Evolutionary conservation across 768 basidiomycete species (phyloP).

Genomic region (Leucosporidium yakuticum): DNA sequence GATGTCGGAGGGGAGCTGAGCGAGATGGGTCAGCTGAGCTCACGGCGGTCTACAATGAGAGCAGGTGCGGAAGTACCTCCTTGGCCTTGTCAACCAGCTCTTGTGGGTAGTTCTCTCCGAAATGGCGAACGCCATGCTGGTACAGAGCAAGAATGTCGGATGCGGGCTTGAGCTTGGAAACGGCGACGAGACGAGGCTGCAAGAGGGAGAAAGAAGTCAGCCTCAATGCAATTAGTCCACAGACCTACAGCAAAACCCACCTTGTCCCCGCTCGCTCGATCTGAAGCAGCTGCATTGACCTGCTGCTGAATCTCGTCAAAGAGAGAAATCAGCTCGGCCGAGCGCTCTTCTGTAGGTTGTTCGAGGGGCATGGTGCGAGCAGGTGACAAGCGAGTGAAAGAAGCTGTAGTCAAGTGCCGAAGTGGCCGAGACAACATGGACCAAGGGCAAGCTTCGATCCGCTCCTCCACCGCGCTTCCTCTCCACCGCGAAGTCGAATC

Average conservation of each 20-base stretch:
- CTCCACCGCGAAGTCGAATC: no score
- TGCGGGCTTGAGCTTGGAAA: slow-evolving; percentile 87
- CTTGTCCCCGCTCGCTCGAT: no score
- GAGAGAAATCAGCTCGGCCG: slow-evolving; percentile 42
- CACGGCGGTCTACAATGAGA: not conserved
- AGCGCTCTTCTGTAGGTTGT: slow-evolving; percentile 37
- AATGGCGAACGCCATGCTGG: slow-evolving; percentile 72
- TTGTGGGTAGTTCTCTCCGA: slow-evolving; percentile 96
- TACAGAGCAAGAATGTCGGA: slow-evolving; percentile 80
- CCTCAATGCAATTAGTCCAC: no score
- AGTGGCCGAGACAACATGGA: no score
- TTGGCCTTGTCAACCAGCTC: slow-evolving; percentile 82
- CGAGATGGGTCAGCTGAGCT: not conserved
- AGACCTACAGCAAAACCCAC: no score
- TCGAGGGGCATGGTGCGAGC: slow-evolving; percentile 16
- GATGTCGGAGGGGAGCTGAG: slow-evolving; percentile 76
- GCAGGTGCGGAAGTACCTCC: slow-evolving; percentile 49
- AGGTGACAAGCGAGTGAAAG: not conserved
- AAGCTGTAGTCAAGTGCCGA: no score
- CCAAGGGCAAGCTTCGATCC: no score
- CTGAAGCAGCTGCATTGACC: slow-evolving; percentile 28
- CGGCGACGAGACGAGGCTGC: slow-evolving; percentile 66
- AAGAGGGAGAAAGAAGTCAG: slow-evolving; percentile 5
- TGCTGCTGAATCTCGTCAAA: slow-evolving; percentile 40
- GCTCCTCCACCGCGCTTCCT: no score